Base-by-base conservation (phyloP, 768 basidiomycete species). In the Boletus insuetus region DNA sequence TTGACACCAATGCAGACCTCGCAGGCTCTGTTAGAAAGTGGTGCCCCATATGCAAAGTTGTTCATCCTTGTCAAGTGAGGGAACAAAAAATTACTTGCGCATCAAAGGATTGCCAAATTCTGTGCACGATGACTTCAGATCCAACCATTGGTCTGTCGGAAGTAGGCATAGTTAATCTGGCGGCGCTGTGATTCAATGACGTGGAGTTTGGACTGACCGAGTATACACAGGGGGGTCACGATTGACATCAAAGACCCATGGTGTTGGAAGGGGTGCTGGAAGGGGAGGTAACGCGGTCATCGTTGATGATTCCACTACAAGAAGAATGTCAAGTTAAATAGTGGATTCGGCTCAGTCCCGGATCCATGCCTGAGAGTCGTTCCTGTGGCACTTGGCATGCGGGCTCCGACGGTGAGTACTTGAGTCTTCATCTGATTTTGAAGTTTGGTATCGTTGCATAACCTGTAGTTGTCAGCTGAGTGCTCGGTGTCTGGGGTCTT, bases 1-100 rank as follows among this genome's bases (percentile, higher is more conserved):
- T 61, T 51, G 59, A 56, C 5, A n/a, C 63, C 63, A 5, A 64
- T 10, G 16, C 63, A 62, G 20, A 58, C 47, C 39, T 64, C 59
- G 5, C 53, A 56, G 13, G 55, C 59, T n/a, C 63, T 64, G n/a
- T 19, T 8, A 11, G 24, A 8, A 17, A 38, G 8, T 24, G n/a
- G 13, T 12, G 32, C 32, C 32, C 32, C 24, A 1, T 14, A 3
- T 13, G 8, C 19, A 38, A 32, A 22, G 16, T 35, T 22, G 1
- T n/a, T 51, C 31, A 53, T 8, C 32, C 10, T 10, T 32, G 17
- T 44, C 17, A n/a, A 4, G 31, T 14, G 24, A 13, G 1, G 14
- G 10, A 48, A 26, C 2, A 40, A 1, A 37, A 12, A 31, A 29
- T 29, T 17, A 65, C 63, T 58, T 39, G 29, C 59, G 46, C 56